A percentile compares a stretch with the other conserved stretches of the same genome.
phyloP scores from a whole-genome alignment of 495 filamentous ascomycete genomes.

The Aspergillus olivimuriae region DNA sequence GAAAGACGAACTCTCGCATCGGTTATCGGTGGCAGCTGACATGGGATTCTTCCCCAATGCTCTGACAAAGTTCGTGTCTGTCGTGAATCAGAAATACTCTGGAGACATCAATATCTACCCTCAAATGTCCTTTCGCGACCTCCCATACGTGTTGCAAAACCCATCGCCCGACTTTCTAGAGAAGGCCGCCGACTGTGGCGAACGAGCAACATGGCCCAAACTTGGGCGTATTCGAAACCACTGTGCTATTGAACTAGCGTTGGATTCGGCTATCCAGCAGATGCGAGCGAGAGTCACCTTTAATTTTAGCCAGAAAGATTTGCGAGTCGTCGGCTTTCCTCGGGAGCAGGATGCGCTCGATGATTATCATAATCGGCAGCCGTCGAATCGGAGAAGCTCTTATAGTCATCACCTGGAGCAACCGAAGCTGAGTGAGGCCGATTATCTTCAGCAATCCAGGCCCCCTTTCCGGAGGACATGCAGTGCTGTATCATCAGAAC shows the following conservation, averaged over 20 bases:
- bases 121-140: slow-evolving; percentile 64
- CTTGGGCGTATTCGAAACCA: slow-evolving; percentile 75
- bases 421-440: slow-evolving; percentile 11
- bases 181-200: slow-evolving; percentile 65
- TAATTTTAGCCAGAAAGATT: slow-evolving; percentile 62
- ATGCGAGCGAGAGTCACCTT: slow-evolving; percentile 74
- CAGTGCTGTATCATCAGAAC: slow-evolving; percentile 28
- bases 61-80: slow-evolving; percentile 69
- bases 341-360: too few relatives aligned
- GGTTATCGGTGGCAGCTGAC: slow-evolving; percentile 76
- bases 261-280: slow-evolving; percentile 75
- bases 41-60: slow-evolving; percentile 76
- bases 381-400: slow-evolving; percentile 25
- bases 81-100: slow-evolving; percentile 83
- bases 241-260: slow-evolving; percentile 76
- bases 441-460: slow-evolving; percentile 10
- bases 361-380: slow-evolving; percentile 14
- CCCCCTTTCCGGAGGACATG: slow-evolving; percentile 24
- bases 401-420: slow-evolving; percentile 29
- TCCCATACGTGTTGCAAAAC: slow-evolving; percentile 73
- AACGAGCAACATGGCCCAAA: slow-evolving; percentile 87
- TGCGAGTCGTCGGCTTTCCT: slow-evolving; percentile 23
- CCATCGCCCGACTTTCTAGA: slow-evolving; percentile 89
- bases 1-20: slow-evolving; percentile 72
- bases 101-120: slow-evolving; percentile 96